These are phyloP conservation scores for Podaxis sp. DNA, from an alignment of 768 basidiomycete genomes.

Conservation along the genomic window DNA sequence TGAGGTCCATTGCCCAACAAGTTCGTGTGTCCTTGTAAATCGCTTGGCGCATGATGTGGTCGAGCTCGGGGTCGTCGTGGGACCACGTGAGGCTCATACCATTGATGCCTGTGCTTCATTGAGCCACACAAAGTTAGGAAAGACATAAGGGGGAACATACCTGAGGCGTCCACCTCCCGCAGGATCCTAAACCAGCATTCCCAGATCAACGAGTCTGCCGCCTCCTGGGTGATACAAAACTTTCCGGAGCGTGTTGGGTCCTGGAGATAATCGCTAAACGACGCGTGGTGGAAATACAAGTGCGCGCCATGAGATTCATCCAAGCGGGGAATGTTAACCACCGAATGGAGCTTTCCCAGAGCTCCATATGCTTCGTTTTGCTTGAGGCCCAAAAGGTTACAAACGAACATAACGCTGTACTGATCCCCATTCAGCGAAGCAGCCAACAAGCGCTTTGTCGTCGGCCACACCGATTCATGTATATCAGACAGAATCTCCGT, in stretches of 20 bases:
- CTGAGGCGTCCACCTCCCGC: background rate
- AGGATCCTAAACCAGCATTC: background rate
- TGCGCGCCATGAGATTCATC: background rate
- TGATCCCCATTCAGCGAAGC: background rate
- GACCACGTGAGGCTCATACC: background rate
- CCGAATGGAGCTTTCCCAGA: background rate
- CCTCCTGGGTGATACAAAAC: background rate
- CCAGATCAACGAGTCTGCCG: background rate
- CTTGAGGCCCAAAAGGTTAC: slow-evolving; percentile 1
- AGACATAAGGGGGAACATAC: background rate
- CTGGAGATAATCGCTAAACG: slow-evolving; percentile 2
- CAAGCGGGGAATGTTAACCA: background rate
- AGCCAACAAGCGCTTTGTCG: background rate
- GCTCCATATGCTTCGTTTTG: background rate
- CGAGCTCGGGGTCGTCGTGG: background rate
- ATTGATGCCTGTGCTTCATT: background rate
- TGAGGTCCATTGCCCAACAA: background rate
- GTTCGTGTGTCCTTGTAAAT: background rate
- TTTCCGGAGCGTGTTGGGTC: background rate
- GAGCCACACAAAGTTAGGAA: background rate
- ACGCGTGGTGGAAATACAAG: background rate
- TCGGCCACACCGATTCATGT: background rate
- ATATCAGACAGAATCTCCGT: background rate
- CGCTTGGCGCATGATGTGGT: background rate
- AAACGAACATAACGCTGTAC: background rate